A percentile compares a stretch with the other conserved stretches of the same genome.
phyloP scores from a whole-genome alignment of 202 grass and related monocot genomes.

The Elaeis oleifera region DNA sequence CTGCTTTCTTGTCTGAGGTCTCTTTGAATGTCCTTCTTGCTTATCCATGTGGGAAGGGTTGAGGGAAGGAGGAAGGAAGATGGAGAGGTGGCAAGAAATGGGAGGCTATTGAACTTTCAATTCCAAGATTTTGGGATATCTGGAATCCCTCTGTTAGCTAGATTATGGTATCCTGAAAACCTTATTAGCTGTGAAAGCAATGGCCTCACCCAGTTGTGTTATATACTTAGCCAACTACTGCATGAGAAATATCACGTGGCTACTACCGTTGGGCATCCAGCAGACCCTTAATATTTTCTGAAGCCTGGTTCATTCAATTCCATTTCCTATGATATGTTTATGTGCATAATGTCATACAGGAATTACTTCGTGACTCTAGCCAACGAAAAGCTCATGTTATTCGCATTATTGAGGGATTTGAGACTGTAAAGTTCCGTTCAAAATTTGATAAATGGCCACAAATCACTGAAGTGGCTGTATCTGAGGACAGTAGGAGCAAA shows the following conservation, averaged over 20 bases:
- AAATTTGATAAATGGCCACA: constrained; percentile 70
- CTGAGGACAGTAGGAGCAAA: constrained; percentile 75
- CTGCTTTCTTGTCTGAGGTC: constrained; percentile 6
- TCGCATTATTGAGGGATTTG: constrained; percentile 71
- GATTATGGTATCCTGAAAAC: no score
- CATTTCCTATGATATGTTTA: not conserved
- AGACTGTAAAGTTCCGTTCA: constrained; percentile 72
- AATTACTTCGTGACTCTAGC: constrained; percentile 48
- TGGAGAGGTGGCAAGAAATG: no score
- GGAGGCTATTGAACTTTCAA: no score
- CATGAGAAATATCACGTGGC: constrained; percentile 11
- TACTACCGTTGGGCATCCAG: constrained; percentile 1
- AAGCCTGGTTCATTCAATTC: not conserved
- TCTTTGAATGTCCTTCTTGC: not conserved
- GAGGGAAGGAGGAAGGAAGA: not conserved
- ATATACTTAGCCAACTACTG: not conserved
- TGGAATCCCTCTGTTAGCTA: no score
- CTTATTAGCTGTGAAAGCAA: no score
- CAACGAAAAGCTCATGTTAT: constrained; percentile 49
- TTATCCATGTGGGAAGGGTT: not conserved
- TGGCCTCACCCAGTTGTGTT: not conserved
- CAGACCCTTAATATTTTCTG: constrained; percentile 2
- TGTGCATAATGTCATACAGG: constrained; percentile 31
- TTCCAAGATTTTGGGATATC: no score
- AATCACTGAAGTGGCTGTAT: constrained; percentile 57